These are phyloP conservation scores for Pythium dissimile DNA, from an alignment of 352 stramenopile genomes.

Conservation along the genomic window DNA sequence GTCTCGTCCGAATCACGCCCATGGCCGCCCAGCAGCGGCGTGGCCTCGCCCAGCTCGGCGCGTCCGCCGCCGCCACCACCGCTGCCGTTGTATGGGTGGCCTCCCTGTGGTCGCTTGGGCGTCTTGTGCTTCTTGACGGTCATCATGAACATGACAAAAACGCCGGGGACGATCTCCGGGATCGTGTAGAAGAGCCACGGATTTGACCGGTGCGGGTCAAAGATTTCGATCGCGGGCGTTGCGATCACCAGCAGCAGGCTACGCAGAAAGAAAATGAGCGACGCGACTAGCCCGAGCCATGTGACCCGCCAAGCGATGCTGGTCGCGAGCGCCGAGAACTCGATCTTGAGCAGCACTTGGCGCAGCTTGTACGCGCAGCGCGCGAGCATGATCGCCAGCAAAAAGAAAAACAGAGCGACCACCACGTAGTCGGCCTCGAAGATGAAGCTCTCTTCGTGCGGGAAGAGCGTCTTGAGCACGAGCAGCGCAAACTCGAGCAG, in stretches of 20 bases:
- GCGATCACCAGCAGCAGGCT: slow-evolving; percentile 61
- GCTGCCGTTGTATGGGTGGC: slow-evolving; percentile 2
- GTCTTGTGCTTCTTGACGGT: slow-evolving; percentile 45
- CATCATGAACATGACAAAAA: slow-evolving; percentile 80
- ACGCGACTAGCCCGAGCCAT: slow-evolving; percentile 50
- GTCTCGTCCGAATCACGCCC: slow-evolving; percentile 35
- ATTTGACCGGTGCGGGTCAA: slow-evolving; percentile 66
- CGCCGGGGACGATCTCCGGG: slow-evolving; percentile 61
- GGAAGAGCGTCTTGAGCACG: slow-evolving; percentile 70
- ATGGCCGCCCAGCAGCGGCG: slow-evolving; percentile 33
- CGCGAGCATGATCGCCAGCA: slow-evolving; percentile 66
- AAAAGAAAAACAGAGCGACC: slow-evolving; percentile 71
- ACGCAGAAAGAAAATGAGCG: slow-evolving; percentile 56
- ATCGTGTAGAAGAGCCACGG: slow-evolving; percentile 78
- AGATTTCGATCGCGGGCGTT: slow-evolving; percentile 64
- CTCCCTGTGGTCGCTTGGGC: background rate
- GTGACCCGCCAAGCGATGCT: slow-evolving; percentile 52
- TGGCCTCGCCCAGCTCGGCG: slow-evolving; percentile 32
- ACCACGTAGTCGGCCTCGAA: slow-evolving; percentile 75
- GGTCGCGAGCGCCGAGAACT: slow-evolving; percentile 62
- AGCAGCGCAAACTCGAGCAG: slow-evolving; percentile 67
- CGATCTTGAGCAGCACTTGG: slow-evolving; percentile 62
- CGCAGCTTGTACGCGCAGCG: slow-evolving; percentile 47
- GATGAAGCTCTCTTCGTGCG: slow-evolving; percentile 45
- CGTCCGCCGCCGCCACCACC: too few species aligned